phyloP scores from a whole-genome alignment of 2,329 filamentous ascomycete genomes.

The Clonostachys rhizophaga region DNA sequence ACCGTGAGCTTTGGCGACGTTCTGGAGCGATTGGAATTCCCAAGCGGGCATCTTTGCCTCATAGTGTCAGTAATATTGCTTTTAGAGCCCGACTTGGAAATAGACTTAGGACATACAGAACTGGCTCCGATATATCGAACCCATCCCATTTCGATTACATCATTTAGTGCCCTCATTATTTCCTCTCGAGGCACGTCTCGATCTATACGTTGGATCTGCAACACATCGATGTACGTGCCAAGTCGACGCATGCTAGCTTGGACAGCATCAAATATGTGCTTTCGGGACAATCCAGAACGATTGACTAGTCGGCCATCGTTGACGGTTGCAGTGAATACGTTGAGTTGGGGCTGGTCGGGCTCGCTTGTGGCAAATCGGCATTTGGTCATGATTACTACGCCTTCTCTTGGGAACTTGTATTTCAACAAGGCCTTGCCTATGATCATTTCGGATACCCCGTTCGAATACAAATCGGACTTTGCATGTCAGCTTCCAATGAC shows the following conservation, averaged over 20 bases:
- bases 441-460: conserved; percentile 59
- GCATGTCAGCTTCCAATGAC: conserved; percentile 42
- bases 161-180: conserved; percentile 54
- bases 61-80: no score
- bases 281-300: conserved; percentile 50
- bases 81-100: no score
- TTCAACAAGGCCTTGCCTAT: conserved; percentile 61
- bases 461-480: conserved; percentile 55
- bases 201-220: conserved; percentile 59
- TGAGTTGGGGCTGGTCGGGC: conserved; percentile 20
- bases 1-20: conserved; percentile 42
- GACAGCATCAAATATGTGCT: conserved; percentile 63
- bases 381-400: conserved; percentile 60
- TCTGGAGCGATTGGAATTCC: conserved; percentile 44
- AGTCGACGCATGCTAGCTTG: conserved; percentile 51
- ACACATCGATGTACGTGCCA: conserved; percentile 54
- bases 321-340: conserved; percentile 14
- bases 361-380: conserved; percentile 42
- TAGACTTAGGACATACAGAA: not conserved
- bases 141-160: conserved; percentile 48
- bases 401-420: conserved; percentile 58
- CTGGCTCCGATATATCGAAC: conserved; percentile 24
- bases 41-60: conserved; percentile 30
- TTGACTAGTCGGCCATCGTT: conserved; percentile 30
- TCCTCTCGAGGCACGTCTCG: conserved; percentile 37